These are phyloP conservation scores for Hanseniaspora mollemarum DNA, from an alignment of 805 yeast genomes.

Conservation along the genomic window DNA sequence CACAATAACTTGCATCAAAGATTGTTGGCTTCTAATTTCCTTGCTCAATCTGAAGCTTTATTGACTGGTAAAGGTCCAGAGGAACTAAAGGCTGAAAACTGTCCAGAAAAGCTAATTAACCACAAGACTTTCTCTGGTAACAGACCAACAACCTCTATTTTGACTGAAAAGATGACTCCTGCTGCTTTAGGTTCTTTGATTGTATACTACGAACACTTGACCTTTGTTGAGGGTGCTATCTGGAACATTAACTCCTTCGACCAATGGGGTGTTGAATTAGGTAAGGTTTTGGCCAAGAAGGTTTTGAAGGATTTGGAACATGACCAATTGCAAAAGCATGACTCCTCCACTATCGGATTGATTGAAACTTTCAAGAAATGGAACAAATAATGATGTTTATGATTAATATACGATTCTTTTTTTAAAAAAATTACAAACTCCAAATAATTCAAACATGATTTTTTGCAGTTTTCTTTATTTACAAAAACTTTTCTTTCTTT, in stretches of 20 bases:
- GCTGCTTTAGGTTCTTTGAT: conserved; percentile 92
- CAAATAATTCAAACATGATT: background rate
- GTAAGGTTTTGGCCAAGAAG: conserved; percentile 93
- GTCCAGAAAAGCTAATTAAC: conserved; percentile 73
- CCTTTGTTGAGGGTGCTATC: conserved; percentile 96
- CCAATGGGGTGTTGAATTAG: conserved; percentile 99
- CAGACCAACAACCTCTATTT: conserved; percentile 96
- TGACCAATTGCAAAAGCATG: conserved; percentile 55
- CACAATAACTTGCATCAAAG: conserved; percentile 87
- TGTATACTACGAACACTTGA: conserved; percentile 94
- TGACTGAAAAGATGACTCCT: conserved; percentile 92
- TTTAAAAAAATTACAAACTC: background rate
- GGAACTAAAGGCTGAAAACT: conserved; percentile 80
- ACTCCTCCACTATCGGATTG: conserved; percentile 80
- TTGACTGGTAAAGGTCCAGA: conserved; percentile 88
- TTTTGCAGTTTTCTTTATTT: background rate
- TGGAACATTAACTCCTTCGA: conserved; percentile 99
- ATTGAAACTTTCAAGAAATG: conserved; percentile 92
- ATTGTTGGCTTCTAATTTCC: conserved; percentile 98
- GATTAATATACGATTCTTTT: background rate
- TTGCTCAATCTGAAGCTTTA: conserved; percentile 96
- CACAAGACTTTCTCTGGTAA: conserved; percentile 96
- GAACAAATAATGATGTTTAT: conserved; percentile 30
- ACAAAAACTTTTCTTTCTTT: background rate
- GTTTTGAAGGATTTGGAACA: conserved; percentile 81